phyloP scores from a whole-genome alignment of 164 flowering plant species.

The Tetracentron sinense region DNA sequence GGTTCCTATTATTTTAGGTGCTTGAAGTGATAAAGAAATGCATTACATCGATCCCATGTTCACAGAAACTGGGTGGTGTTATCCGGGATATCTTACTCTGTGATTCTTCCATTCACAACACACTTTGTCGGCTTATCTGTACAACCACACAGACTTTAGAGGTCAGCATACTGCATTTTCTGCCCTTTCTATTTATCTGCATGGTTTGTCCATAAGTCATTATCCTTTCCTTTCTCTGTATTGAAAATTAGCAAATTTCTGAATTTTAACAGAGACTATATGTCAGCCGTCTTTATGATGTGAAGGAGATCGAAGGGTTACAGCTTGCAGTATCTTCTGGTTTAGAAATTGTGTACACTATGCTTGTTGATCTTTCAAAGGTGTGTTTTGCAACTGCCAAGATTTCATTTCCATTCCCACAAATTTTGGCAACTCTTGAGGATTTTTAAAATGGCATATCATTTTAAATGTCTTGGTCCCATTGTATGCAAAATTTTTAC shows the following conservation, averaged over 20 bases:
- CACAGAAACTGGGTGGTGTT: slow-evolving; percentile 43
- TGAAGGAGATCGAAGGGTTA: slow-evolving; percentile 73
- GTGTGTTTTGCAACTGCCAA: slow-evolving; percentile 27
- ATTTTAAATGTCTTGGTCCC: background rate
- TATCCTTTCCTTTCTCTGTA: background rate
- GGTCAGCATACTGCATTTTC: slow-evolving; percentile 35
- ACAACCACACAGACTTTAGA: slow-evolving; percentile 58
- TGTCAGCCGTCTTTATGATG: slow-evolving; percentile 60
- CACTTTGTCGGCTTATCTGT: slow-evolving; percentile 65
- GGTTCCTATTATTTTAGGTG: slow-evolving; percentile 40
- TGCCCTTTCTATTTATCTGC: background rate
- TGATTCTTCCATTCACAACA: slow-evolving; percentile 77
- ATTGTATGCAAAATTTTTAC: background rate
- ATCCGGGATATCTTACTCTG: slow-evolving; percentile 47
- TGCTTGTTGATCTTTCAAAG: slow-evolving; percentile 56
- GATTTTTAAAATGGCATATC: background rate
- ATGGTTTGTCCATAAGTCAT: background rate
- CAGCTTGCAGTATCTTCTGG: slow-evolving; percentile 60
- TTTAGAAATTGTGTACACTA: slow-evolving; percentile 54
- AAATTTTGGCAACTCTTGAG: background rate
- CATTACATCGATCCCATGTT: slow-evolving; percentile 35
- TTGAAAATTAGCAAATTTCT: slow-evolving; percentile 4
- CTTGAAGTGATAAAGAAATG: slow-evolving; percentile 73
- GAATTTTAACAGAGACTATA: slow-evolving; percentile 60
- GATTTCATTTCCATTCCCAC: background rate